Conservation (phyloP, 2,329 filamentous ascomycete genomes). For the Emericellopsis atlantica region DNA sequence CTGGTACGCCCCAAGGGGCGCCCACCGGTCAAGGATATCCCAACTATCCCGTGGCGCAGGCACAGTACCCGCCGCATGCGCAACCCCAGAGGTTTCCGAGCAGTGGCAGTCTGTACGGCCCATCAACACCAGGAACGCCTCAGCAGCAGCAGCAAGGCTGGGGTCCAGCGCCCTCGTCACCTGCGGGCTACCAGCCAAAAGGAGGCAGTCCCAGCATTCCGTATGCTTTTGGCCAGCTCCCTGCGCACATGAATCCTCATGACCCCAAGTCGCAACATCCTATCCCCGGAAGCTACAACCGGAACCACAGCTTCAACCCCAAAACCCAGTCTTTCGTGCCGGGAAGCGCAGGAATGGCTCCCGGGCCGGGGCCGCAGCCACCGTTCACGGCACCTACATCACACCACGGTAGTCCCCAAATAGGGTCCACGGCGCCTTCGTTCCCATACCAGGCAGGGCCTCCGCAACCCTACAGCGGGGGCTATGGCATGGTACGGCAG, state of each 20-base stretch:
- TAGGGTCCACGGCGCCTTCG: conserved; percentile 35
- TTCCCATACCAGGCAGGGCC: conserved; percentile 35
- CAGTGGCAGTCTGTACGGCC: conserved; percentile 20
- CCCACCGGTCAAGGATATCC: conserved; percentile 19
- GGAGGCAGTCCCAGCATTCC: conserved; percentile 24
- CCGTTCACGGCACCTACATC: conserved; percentile 34
- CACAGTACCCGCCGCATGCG: conserved; percentile 20
- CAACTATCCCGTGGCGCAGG: conserved; percentile 32
- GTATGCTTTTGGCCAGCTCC: conserved; percentile 72
- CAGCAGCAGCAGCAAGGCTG: conserved; percentile 17
- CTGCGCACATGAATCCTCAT: conserved; percentile 54
- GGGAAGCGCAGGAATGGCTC: conserved; percentile 32
- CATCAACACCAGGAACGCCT: conserved; percentile 15
- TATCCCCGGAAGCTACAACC: conserved; percentile 70
- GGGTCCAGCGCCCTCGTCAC: conserved; percentile 21
- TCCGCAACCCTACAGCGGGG: conserved; percentile 31
- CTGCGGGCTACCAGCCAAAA: conserved; percentile 6
- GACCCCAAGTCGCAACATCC: conserved; percentile 69
- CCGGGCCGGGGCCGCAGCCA: conserved; percentile 32
- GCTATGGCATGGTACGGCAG: conserved; percentile 44
- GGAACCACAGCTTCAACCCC: conserved; percentile 75
- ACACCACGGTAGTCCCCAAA: conserved; percentile 40
- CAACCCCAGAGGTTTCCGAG: conserved; percentile 17
- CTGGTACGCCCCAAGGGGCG: conserved; percentile 10
- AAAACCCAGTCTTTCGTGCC: conserved; percentile 90